These are phyloP conservation scores for Diaporthe helianthi DNA, from an alignment of 2,329 filamentous ascomycete species.

Conservation along the genomic window DNA sequence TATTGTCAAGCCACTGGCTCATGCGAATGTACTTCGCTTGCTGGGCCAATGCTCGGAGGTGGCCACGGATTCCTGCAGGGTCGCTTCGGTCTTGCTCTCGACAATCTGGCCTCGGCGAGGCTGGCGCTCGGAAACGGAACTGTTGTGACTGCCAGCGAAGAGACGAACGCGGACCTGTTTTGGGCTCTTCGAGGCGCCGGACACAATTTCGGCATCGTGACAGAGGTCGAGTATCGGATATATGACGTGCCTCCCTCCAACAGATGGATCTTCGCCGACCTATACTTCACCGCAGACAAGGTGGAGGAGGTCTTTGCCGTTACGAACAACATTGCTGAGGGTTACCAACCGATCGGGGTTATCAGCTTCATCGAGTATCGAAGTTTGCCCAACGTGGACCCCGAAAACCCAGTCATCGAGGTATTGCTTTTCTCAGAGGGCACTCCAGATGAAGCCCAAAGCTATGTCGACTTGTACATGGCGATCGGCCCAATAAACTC, in stretches of 20 bases:
- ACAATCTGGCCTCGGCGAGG: conserved; percentile 16
- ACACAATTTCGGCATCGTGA: conserved; percentile 37
- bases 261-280: conserved; percentile 1
- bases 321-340: conserved; percentile 1
- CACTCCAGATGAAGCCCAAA: conserved; percentile 30
- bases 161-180: conserved; percentile 49
- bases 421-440: not conserved
- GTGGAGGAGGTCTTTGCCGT: conserved; percentile 13
- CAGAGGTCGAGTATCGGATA: not conserved
- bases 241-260: not conserved
- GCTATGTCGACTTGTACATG: not conserved
- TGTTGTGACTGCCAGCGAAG: not conserved
- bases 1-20: conserved; percentile 50
- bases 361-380: conserved; percentile 37
- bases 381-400: not conserved
- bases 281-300: conserved; percentile 12
- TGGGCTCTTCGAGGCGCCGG: conserved; percentile 46
- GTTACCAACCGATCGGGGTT: not conserved
- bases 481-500: not conserved
- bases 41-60: conserved; percentile 46
- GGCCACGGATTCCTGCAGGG: conserved; percentile 18
- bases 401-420: not conserved
- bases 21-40: conserved; percentile 56
- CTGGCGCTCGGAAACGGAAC: conserved; percentile 12
- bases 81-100: not conserved